Evolutionary conservation across 805 yeast genomes (phyloP).

Genomic region (Metschnikowia reukaufii): DNA sequence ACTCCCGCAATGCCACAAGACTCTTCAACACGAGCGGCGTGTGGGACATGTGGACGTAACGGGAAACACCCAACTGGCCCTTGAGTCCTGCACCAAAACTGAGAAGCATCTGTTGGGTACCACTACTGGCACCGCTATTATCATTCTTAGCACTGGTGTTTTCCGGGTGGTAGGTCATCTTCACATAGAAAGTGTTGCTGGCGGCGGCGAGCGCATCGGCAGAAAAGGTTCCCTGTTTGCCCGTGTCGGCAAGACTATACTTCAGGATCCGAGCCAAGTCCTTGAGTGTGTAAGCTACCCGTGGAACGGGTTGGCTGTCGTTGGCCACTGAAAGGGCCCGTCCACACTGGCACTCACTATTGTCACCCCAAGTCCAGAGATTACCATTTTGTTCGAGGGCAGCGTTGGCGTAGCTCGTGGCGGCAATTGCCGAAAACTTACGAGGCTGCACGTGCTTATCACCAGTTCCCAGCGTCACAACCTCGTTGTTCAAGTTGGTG

Average conservation of each 20-base stretch:
- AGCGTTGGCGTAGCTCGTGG: constrained; percentile 73
- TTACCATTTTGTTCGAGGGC: constrained; percentile 66
- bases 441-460: constrained; percentile 39
- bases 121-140: no score
- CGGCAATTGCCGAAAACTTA: constrained; percentile 56
- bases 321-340: constrained; percentile 62
- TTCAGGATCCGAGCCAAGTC: constrained; percentile 35
- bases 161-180: constrained; percentile 25
- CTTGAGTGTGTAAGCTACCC: constrained; percentile 31
- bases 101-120: constrained; percentile 36
- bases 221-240: constrained; percentile 11
- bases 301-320: constrained; percentile 72
- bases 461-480: constrained; percentile 20
- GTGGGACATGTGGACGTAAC: constrained; percentile 69
- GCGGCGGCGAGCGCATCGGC: constrained; percentile 65
- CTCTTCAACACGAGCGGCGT: constrained; percentile 56
- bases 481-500: constrained; percentile 52
- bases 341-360: constrained; percentile 83
- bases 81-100: constrained; percentile 81
- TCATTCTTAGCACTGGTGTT: no score
- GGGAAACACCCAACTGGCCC: constrained; percentile 84
- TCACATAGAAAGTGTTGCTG: constrained; percentile 51
- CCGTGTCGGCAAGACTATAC: constrained; percentile 15
- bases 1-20: constrained; percentile 20
- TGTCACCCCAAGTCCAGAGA: constrained; percentile 85